These are phyloP conservation scores for Micractinium sp. DNA, from an alignment of 139 green algal species.

Conservation along the genomic window DNA sequence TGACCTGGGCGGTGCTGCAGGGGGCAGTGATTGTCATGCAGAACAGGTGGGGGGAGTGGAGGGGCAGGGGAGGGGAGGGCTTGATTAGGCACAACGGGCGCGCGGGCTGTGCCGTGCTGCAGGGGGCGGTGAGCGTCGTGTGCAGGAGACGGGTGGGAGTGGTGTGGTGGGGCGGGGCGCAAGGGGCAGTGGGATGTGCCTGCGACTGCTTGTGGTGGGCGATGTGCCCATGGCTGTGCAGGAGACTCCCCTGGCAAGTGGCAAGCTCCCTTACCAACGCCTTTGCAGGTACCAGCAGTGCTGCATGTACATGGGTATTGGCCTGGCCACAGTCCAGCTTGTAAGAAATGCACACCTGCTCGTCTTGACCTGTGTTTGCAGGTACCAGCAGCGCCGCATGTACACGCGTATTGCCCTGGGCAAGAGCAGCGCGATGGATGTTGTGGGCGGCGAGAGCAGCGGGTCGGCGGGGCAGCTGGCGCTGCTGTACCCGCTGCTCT, in stretches of 20 bases:
- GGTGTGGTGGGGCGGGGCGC: no score
- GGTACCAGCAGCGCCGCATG: slow-evolving; percentile 91
- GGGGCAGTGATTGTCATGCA: slow-evolving; percentile 69
- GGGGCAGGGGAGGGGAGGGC: background rate
- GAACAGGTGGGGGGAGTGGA: slow-evolving; percentile 50
- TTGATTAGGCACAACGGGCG: no score
- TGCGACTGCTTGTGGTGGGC: no score
- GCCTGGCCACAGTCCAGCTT: no score
- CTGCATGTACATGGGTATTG: slow-evolving; percentile 95
- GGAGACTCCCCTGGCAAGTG: background rate
- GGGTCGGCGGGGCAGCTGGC: slow-evolving; percentile 80
- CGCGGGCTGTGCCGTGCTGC: background rate
- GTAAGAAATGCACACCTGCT: background rate
- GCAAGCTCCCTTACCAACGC: background rate
- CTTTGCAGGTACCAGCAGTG: slow-evolving; percentile 81
- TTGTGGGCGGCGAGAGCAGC: slow-evolving; percentile 84
- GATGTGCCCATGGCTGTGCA: no score
- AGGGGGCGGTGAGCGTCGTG: background rate
- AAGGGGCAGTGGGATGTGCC: no score
- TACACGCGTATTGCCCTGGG: slow-evolving; percentile 96
- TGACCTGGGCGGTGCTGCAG: slow-evolving; percentile 67
- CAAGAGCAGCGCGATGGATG: slow-evolving; percentile 89
- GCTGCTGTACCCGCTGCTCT: slow-evolving; percentile 91
- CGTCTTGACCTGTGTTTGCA: background rate
- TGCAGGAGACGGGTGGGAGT: no score